Evolutionary conservation across 164 flowering plant genomes (phyloP), one percentile per base, ranked within the genome.

Genomic region (Cinnamomum micranthum): DNA sequence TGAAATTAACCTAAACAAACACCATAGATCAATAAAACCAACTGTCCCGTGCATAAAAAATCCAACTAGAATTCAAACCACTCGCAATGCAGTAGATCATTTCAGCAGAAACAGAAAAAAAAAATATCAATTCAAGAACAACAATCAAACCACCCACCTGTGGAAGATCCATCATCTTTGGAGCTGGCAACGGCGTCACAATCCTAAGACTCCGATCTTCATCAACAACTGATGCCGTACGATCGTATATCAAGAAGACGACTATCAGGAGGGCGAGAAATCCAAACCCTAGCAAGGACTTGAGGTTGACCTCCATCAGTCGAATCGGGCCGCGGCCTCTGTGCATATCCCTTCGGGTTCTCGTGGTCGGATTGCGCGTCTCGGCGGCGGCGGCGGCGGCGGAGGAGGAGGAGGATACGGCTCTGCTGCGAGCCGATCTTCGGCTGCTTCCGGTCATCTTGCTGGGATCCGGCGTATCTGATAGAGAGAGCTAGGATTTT

Each of bases 181-280:
- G 79, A 22, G 75, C 75, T 6, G 75, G 70, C 25, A 76, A 51
- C 66, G 78, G 74, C 22, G 78, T 76, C 19, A 76, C 74, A 22
- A 65, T 51, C 59, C 75, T 33, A 22, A 23, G 24, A 3, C 27
- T 52, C n/a, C 68, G 24, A 20, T 19, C 71, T 14, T 68, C 65
- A 6, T 22, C 23, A 27, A 13, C 51, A 9, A 41, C 50, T 31
- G 28, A 50, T 67, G 14, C 65, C 0, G 51, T 27, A 5, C 22
- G 41, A 24, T 25, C 24, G 47, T 77, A 77, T 65, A 77, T 35
- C 66, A 77, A 70, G 31, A 65, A 59, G 28, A 15, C 41, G 22
- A 35, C 60, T 31, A 77, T 23, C 20, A 50, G 14, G 10, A 67
- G 66, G 13, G 66, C 65, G 24, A 77, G 19, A 55, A 55, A 33